Evolutionary conservation across 352 stramenopile species (phyloP).

Genomic region (Pythium dissimile): DNA sequence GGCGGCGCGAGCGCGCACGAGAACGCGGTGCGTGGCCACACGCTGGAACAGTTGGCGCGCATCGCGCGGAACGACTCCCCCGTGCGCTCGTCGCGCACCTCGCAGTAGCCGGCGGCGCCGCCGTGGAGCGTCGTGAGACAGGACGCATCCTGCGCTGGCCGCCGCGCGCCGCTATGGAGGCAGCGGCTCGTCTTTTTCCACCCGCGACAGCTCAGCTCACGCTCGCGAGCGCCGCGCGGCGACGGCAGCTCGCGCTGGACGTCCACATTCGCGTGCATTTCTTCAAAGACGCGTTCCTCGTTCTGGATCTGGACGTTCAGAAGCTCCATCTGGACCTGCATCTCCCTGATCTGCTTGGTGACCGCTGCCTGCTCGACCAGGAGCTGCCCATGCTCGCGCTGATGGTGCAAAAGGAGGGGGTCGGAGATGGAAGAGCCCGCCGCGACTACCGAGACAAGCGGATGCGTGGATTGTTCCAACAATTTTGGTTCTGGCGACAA

Average conservation of each 20-base stretch:
- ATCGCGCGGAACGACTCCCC: conserved; percentile 13
- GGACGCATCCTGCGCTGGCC: conserved; percentile 6
- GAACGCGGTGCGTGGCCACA: background rate
- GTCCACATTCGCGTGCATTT: background rate
- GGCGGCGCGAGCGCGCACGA: conserved; percentile 17
- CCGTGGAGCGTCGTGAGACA: conserved; percentile 7
- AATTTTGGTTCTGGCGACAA: too few relatives aligned
- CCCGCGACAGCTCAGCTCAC: conserved; percentile 3
- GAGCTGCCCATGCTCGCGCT: conserved; percentile 6
- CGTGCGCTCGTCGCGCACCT: conserved; percentile 7
- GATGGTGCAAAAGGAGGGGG: background rate
- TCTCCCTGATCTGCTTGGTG: background rate
- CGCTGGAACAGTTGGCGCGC: conserved; percentile 3
- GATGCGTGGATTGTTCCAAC: too few relatives aligned
- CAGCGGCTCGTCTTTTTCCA: conserved; percentile 21
- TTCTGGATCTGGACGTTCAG: background rate
- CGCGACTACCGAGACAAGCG: too few relatives aligned
- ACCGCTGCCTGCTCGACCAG: background rate
- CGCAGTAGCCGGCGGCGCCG: conserved; percentile 15
- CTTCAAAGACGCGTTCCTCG: conserved; percentile 4
- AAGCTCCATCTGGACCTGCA: background rate
- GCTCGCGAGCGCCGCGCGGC: background rate
- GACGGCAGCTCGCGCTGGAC: conserved; percentile 7
- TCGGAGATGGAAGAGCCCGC: background rate
- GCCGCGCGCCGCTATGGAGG: background rate